Percentiles rank a stretch among this genome's conserved stretches.
Conservation (phyloP, 257 asterid species). For the Scutellaria baicalensis region DNA sequence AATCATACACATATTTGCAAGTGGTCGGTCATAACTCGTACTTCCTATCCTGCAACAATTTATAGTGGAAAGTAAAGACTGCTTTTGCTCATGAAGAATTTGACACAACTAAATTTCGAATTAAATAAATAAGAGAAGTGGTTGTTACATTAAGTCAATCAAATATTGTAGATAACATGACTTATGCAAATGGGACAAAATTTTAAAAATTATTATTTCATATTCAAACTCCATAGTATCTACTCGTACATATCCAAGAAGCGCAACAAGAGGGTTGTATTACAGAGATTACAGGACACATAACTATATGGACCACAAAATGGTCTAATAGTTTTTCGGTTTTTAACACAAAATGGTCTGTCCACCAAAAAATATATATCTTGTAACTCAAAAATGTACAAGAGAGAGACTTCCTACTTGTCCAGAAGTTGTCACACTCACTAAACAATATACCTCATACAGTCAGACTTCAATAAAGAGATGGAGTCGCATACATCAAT, state of each 20-base stretch:
- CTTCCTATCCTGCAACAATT: constrained; percentile 52
- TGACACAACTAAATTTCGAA: not conserved
- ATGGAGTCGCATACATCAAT: not conserved
- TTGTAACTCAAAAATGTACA: not conserved
- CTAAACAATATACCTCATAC: not conserved
- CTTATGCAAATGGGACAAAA: not conserved
- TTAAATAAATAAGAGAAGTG: not conserved
- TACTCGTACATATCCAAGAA: not conserved
- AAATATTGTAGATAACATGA: not conserved
- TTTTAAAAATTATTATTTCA: not conserved
- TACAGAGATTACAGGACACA: not conserved
- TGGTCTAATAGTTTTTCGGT: not conserved
- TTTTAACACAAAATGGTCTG: not conserved
- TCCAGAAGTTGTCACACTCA: not conserved
- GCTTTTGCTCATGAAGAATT: not conserved
- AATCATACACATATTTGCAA: constrained; percentile 69
- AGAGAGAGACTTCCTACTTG: not conserved
- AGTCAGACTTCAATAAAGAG: not conserved
- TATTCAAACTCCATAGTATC: not conserved
- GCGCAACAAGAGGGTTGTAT: not conserved
- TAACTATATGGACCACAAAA: not conserved
- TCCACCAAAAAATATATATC: not conserved
- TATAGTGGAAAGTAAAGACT: constrained; percentile 2
- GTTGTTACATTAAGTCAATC: not conserved
- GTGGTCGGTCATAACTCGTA: constrained; percentile 51